These are phyloP conservation scores for Paspalum vaginatum DNA, from an alignment of 176 grass and related monocot genomes.

Conservation along the genomic window DNA sequence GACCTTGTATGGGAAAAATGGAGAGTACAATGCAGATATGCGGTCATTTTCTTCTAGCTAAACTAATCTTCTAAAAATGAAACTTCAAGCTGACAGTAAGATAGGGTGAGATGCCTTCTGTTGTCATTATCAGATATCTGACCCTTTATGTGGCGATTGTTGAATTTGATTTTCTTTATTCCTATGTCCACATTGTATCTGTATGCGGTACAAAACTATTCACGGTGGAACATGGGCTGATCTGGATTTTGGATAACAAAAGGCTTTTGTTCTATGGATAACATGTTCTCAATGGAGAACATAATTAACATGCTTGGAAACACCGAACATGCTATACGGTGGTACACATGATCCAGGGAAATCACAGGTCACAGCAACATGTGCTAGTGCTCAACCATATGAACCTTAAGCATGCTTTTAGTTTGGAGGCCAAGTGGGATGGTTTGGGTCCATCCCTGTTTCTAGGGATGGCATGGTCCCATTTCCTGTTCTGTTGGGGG, in stretches of 20 bases:
- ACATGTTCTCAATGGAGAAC: background rate
- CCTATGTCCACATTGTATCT: background rate
- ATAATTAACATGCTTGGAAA: conserved; percentile 9
- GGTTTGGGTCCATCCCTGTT: too few relatives aligned
- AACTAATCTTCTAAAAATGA: background rate
- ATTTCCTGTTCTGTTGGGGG: too few relatives aligned
- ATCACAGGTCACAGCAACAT: background rate
- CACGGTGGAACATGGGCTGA: background rate
- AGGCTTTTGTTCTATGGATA: background rate
- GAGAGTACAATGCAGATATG: background rate
- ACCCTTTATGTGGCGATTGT: background rate
- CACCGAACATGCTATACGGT: background rate
- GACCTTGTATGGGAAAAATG: conserved; percentile 7
- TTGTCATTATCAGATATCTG: background rate
- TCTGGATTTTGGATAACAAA: background rate
- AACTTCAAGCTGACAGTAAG: background rate
- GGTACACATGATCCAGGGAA: background rate
- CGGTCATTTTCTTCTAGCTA: background rate
- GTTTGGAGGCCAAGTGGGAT: too few relatives aligned
- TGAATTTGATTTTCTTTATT: background rate
- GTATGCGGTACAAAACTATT: background rate
- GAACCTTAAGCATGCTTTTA: background rate
- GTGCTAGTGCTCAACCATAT: background rate
- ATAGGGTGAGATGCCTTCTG: background rate
- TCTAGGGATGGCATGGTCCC: too few relatives aligned